phyloP scores from a whole-genome alignment of 208 protist species.

The Vickermania ingenoplastis region DNA sequence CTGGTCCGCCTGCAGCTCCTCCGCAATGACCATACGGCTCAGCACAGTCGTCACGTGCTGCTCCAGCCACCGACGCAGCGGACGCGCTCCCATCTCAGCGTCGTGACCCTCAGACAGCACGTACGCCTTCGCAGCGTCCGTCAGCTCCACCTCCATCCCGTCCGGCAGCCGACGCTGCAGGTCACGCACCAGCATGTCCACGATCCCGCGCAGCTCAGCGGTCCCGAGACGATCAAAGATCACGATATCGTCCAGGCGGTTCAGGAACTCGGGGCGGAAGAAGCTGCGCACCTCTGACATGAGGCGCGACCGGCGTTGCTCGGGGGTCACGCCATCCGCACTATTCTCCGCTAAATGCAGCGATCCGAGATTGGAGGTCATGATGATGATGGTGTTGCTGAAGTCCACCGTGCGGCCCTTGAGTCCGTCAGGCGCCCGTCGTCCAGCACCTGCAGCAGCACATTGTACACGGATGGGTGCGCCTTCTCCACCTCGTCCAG shows the following conservation, averaged over 20 bases:
- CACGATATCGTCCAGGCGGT: too few species aligned
- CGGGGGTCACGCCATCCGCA: slow-evolving; percentile 17
- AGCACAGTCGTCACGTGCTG: slow-evolving; percentile 85
- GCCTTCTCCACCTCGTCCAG: slow-evolving; percentile 98
- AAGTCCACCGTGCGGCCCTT: slow-evolving; percentile 92
- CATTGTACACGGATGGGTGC: slow-evolving; percentile 85
- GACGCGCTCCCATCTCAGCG: slow-evolving; percentile 85
- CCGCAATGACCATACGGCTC: slow-evolving; percentile 73
- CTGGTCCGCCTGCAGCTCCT: slow-evolving; percentile 66
- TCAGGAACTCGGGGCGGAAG: slow-evolving; percentile 72
- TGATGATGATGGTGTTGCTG: slow-evolving; percentile 90
- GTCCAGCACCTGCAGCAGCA: slow-evolving; percentile 94
- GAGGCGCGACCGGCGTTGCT: slow-evolving; percentile 21
- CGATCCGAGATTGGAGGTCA: slow-evolving; percentile 91
- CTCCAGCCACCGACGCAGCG: slow-evolving; percentile 83
- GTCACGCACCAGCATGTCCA: slow-evolving; percentile 36
- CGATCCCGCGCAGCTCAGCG: slow-evolving; percentile 31
- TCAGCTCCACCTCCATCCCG: slow-evolving; percentile 39
- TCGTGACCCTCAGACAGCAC: slow-evolving; percentile 65
- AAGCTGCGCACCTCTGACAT: slow-evolving; percentile 29
- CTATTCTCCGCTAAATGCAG: slow-evolving; percentile 58
- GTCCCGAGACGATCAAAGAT: slow-evolving; percentile 38
- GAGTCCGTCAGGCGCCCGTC: slow-evolving; percentile 93
- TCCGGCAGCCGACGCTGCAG: too few species aligned
- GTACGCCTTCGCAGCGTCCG: slow-evolving; percentile 52